Conservation (phyloP, 352 stramenopile genomes). For the Thraustochytrium sp. region DNA sequence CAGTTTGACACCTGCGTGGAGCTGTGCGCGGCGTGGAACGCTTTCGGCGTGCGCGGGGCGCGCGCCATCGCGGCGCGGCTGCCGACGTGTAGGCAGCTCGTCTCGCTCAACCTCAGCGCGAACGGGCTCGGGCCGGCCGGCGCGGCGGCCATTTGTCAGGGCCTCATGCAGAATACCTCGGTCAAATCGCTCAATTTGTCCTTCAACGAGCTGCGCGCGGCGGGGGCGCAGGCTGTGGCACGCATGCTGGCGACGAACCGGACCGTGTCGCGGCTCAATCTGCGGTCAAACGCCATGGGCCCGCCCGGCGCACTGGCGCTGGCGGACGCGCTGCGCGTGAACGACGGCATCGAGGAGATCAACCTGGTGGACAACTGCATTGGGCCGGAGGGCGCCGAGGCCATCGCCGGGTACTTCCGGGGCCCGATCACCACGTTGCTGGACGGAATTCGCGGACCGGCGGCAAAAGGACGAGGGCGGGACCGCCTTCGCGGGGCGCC, state of each 20-base stretch:
- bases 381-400: constrained; percentile 6
- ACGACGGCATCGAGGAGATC: background rate
- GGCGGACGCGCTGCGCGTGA: constrained; percentile 1
- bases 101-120: background rate
- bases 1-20: background rate
- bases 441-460: background rate
- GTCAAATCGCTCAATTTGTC: background rate
- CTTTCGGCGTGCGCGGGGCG: background rate
- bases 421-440: background rate
- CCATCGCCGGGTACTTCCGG: background rate
- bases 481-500: background rate
- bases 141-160: background rate
- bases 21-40: background rate
- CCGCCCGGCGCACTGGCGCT: background rate
- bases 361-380: constrained; percentile 29
- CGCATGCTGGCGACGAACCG: background rate
- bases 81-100: background rate
- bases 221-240: background rate
- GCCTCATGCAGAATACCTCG: background rate
- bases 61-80: background rate
- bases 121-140: constrained; percentile 1
- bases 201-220: background rate
- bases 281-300: constrained; percentile 16
- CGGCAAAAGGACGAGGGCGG: background rate
- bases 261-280: background rate